Evolutionary conservation across 768 basidiomycete genomes (phyloP), one percentile per base, ranked within the genome.

Genomic region (Trametes cubensis): DNA sequence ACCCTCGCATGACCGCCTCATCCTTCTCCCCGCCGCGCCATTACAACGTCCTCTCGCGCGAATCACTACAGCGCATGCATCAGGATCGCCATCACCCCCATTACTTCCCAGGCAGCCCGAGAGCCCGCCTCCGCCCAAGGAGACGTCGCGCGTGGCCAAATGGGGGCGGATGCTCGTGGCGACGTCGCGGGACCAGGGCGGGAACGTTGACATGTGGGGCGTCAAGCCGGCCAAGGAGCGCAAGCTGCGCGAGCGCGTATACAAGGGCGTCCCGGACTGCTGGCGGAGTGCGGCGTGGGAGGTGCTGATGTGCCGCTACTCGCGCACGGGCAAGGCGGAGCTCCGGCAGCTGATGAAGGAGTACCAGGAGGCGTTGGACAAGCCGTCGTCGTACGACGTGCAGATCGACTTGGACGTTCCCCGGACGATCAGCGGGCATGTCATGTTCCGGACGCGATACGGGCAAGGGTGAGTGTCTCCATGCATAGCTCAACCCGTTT

Each of bases 391-490:
- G 10, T 95, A 94, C 72, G 97, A 99, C 73, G 86, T 98, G 34
- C 97, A 98, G 78, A 98, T 98, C 67, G 97, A 99, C 76, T 80
- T 99, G 66, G 97, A 99, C 70, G 95, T 98, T 1, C 97, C 97
- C 3, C 78, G 97, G 70, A 98, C 97, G 14, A 97, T 98, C 66
- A 91, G 87, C 62, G 95, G 95, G 0, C 95, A 98, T 76, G 83
- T 97, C 61, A 83, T 95, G 80, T 99, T 98, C 71, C 85, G 88
- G 66, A 99, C 97, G 51, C 83, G 97, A 66, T 99, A 99, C 75
- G 97, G 97, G 52, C 85, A 89, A 62, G 97, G 95, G 93, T 94
- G 73, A 71, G 91, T 80, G 5, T 23, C 38, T 60, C 38, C 21
- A 34, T 34, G 34, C 34, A 34, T 34, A 6, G 34, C 4, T 34